Evolutionary conservation across 140 eudicot species (phyloP), one percentile per base, ranked within the genome.

Genomic region (Ambrosia hybrid): DNA sequence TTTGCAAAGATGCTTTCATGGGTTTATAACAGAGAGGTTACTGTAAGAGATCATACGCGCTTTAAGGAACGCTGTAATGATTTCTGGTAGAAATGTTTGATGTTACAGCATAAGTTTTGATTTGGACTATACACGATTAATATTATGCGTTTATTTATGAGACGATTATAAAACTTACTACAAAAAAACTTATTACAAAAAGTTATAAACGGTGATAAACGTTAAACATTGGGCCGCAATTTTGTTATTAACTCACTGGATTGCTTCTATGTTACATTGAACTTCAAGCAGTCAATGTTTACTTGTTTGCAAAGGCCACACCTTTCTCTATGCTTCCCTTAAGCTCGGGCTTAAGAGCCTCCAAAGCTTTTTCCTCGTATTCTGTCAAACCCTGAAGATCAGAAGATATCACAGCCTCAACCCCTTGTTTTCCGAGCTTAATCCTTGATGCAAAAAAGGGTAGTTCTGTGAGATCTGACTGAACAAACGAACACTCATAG

Each of bases 281-380:
- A 11, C 73, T 62, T 79, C 76, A 85, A 56, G 91, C 90, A 26
- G 78, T 51, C 74, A 81, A 85, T 8, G 91, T 7, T 78, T 90
- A 83, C 88, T 87, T 90, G 58, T 79, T 81, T 6, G 82, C 90
- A 71, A 85, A 90, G 17, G 83, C 86, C 5, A 83, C 75, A 21
- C 97, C 97, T 67, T 90, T 87, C 78, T 90, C 95, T 52, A 90
- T 90, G 66, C 97, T 90, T 30, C 90, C 83, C 80, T 87, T 85
- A 45, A 90, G 80, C 75, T 90, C 97, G 2, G 79, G 83, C 80
- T 83, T 90, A 12, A 90, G 76, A 52, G 82, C 88, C 48, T 87
- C 91, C 79, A 90, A 72, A 58, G 85, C 96, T 55, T 85, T 87
- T 77, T 80, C 72, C 71, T 90, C 97, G 39, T 87, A 90, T 68